Percentiles rank a stretch among this genome's conserved stretches.
Conservation (phyloP, 1,284 basidiomycete species). For the Peniophora sp. region DNA sequence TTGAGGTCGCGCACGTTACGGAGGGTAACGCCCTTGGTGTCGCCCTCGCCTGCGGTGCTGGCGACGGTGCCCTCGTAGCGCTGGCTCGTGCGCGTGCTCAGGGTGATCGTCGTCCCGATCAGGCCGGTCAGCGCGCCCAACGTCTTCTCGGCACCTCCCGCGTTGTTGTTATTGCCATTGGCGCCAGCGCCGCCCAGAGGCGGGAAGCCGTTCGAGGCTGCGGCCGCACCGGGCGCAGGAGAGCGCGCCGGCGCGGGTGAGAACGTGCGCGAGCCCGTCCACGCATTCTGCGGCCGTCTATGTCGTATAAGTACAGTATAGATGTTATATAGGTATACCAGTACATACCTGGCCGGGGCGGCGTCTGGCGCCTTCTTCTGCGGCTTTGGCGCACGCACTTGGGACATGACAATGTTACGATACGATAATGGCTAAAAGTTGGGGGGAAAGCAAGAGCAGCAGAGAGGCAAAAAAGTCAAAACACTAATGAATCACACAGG, state of each 20-base stretch:
- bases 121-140: constrained; percentile 56
- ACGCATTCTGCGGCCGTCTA: constrained; percentile 35
- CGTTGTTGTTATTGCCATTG: constrained; percentile 33
- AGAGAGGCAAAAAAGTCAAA: neutral
- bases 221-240: constrained; percentile 16
- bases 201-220: constrained; percentile 36
- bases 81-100: constrained; percentile 56
- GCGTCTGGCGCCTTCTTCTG: constrained; percentile 48
- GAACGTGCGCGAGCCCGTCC: constrained; percentile 59
- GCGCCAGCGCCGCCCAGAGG: constrained; percentile 39
- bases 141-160: constrained; percentile 34
- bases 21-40: constrained; percentile 62
- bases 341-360: constrained; percentile 34
- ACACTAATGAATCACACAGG: neutral
- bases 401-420: constrained; percentile 41
- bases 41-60: constrained; percentile 56
- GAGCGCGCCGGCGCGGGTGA: constrained; percentile 37
- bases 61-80: constrained; percentile 65
- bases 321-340: constrained; percentile 7
- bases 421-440: constrained; percentile 5
- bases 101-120: constrained; percentile 65
- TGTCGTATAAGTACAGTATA: constrained; percentile 9
- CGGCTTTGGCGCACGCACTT: constrained; percentile 51
- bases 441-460: constrained; percentile 17
- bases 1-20: constrained; percentile 67